Evolutionary conservation across 2,329 filamentous ascomycete species (phyloP).

Genomic region (Fusarium caatingaense): DNA sequence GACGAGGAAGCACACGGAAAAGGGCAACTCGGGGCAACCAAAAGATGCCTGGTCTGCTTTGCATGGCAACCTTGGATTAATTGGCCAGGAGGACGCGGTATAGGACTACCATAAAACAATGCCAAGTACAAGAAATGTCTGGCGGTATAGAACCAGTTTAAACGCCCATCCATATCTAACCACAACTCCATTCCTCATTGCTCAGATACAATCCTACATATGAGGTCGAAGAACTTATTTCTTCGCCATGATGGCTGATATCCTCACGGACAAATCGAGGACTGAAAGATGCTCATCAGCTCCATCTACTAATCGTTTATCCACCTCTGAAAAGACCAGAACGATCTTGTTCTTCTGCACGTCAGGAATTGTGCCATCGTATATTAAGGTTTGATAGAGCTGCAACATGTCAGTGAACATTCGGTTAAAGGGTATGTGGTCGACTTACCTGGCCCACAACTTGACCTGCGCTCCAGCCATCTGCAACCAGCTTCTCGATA

Average conservation of each 20-base stretch:
- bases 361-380: slow-evolving; percentile 85
- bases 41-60: slow-evolving; percentile 63
- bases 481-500: slow-evolving; percentile 91
- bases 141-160: slow-evolving; percentile 35
- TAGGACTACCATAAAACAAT: slow-evolving; percentile 27
- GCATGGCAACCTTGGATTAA: slow-evolving; percentile 66
- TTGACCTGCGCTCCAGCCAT: slow-evolving; percentile 96
- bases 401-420: slow-evolving; percentile 48
- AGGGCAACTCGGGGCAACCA: slow-evolving; percentile 39
- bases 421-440: neutral
- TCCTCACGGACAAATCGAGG: slow-evolving; percentile 83
- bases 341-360: slow-evolving; percentile 91
- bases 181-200: slow-evolving; percentile 40
- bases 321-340: slow-evolving; percentile 89
- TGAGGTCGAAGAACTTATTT: slow-evolving; percentile 41
- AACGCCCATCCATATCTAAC: slow-evolving; percentile 42
- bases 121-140: slow-evolving; percentile 28
- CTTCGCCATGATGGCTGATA: slow-evolving; percentile 76
- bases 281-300: slow-evolving; percentile 95
- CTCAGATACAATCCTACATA: slow-evolving; percentile 14
- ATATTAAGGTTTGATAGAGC: slow-evolving; percentile 85
- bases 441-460: slow-evolving; percentile 78
- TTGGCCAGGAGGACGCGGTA: slow-evolving; percentile 53
- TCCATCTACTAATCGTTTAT: slow-evolving; percentile 94
- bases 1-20: slow-evolving; percentile 45